Evolutionary conservation across 75 land plant genomes (phyloP).

Genomic region (Pinus taeda): DNA sequence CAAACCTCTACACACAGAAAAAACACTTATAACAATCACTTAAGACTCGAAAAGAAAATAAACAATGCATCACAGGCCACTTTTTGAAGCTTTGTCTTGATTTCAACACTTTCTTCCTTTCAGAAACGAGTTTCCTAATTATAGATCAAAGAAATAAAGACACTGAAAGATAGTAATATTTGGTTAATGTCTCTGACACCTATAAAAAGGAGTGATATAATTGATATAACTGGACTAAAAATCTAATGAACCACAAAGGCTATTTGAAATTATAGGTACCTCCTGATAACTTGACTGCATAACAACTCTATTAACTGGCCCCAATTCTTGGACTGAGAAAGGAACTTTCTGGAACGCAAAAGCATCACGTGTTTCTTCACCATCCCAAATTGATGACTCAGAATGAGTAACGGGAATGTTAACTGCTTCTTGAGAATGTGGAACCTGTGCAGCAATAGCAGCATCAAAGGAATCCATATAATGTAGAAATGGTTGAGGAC

Average conservation of each 20-base stretch:
- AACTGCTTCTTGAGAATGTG: conserved; percentile 21
- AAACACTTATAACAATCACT: not conserved
- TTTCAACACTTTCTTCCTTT: not conserved
- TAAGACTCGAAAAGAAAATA: no score
- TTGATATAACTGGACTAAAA: conserved; percentile 5
- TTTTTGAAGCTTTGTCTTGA: not conserved
- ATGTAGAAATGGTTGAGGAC: conserved; percentile 35
- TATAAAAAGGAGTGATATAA: not conserved
- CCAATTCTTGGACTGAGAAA: conserved; percentile 8
- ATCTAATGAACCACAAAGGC: conserved; percentile 10
- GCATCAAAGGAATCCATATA: conserved; percentile 82
- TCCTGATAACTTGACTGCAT: conserved; percentile 1
- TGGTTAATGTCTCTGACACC: not conserved
- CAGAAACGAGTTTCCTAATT: not conserved
- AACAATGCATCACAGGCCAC: not conserved
- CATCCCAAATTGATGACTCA: conserved; percentile 67
- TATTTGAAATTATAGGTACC: conserved; percentile 8
- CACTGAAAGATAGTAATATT: not conserved
- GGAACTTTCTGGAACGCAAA: conserved; percentile 55
- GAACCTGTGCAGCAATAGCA: conserved; percentile 73
- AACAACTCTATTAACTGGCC: conserved; percentile 3
- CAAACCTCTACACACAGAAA: conserved; percentile 5
- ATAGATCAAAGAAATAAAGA: no score
- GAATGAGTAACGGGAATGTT: conserved; percentile 17
- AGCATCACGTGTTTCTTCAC: conserved; percentile 85